These are phyloP conservation scores for Aspergillus brunneoviolaceus DNA, from an alignment of 2,329 filamentous ascomycete species.

Conservation along the genomic window DNA sequence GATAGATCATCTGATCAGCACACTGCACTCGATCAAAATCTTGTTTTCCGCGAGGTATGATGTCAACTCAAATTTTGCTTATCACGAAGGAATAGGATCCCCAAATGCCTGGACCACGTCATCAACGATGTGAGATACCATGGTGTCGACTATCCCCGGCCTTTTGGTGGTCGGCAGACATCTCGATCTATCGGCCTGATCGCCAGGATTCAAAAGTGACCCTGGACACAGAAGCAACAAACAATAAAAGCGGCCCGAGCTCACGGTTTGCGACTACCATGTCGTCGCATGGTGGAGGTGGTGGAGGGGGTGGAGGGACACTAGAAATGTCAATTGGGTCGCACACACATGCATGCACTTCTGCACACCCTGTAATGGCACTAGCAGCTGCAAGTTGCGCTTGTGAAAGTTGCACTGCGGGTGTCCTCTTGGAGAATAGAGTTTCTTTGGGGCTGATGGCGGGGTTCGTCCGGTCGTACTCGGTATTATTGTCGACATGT, in stretches of 20 bases:
- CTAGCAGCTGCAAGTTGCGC: neutral
- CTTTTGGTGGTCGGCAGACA: too few relatives aligned
- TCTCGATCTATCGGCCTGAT: too few relatives aligned
- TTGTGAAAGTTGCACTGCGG: neutral
- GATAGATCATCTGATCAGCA: too few relatives aligned
- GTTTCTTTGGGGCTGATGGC: neutral
- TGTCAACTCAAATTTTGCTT: too few relatives aligned
- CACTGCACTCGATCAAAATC: too few relatives aligned
- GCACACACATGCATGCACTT: neutral
- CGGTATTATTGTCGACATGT: neutral
- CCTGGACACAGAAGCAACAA: neutral
- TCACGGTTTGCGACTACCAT: neutral
- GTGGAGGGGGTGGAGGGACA: too few relatives aligned
- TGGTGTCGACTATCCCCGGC: too few relatives aligned
- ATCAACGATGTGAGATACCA: too few relatives aligned
- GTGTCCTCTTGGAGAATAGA: neutral
- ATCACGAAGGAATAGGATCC: too few relatives aligned
- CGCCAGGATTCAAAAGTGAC: neutral
- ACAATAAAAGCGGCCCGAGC: neutral
- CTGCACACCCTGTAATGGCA: neutral
- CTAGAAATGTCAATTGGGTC: neutral
- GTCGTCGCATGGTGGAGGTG: neutral
- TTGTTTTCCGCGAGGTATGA: too few relatives aligned
- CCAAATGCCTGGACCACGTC: too few relatives aligned
- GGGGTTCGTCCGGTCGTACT: neutral